Conservation (phyloP, 108 stramenopile species). For the Epipyxis sp. region DNA sequence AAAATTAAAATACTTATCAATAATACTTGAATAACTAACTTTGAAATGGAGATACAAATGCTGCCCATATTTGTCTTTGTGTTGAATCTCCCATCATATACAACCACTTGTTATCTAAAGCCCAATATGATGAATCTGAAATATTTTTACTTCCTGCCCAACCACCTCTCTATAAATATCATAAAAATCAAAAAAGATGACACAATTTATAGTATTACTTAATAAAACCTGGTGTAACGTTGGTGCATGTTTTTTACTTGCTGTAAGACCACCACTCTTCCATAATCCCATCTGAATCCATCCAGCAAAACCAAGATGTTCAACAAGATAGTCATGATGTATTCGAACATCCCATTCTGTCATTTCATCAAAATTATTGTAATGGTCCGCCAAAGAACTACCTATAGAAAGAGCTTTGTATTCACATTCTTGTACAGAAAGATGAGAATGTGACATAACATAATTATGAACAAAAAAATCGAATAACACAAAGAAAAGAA, state of each 20-base stretch:
- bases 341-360: constrained; percentile 10
- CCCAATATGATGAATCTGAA: constrained; percentile 4
- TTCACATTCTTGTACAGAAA: constrained; percentile 21
- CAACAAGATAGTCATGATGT: constrained; percentile 10
- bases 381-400: neutral
- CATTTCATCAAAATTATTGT: constrained; percentile 14
- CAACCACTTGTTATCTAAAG: neutral
- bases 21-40: neutral
- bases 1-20: too few species aligned
- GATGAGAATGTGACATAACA: too few species aligned
- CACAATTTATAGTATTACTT: neutral
- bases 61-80: neutral
- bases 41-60: neutral
- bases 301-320: constrained; percentile 20
- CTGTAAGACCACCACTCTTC: constrained; percentile 1
- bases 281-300: constrained; percentile 23
- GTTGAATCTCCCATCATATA: constrained; percentile 28
- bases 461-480: too few species aligned
- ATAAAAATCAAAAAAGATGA: neutral
- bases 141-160: constrained; percentile 5
- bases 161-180: neutral
- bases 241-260: neutral
- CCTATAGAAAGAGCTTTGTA: constrained; percentile 1
- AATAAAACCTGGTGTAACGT: neutral
- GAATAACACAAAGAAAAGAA: too few species aligned